Percentiles rank a stretch among this genome's conserved stretches.
phyloP scores from a whole-genome alignment of 768 basidiomycete species.

The Sporobolomyces phaffii region DNA sequence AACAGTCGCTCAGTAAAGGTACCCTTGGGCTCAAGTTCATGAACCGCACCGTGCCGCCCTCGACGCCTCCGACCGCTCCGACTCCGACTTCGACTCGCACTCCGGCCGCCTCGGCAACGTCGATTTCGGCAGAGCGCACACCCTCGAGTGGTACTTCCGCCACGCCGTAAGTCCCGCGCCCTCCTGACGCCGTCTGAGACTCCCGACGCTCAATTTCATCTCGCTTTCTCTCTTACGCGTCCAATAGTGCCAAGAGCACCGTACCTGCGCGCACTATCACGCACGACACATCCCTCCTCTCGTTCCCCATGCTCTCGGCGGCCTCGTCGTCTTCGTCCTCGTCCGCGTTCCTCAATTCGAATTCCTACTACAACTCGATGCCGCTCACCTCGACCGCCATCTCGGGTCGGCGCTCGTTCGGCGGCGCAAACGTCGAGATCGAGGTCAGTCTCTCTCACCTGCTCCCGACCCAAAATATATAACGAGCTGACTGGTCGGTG shows the following conservation, averaged over 20 bases:
- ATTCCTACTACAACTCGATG: constrained; percentile 27
- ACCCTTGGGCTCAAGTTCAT: constrained; percentile 37
- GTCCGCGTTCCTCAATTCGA: not conserved
- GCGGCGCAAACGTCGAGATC: constrained; percentile 35
- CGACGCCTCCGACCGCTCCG: not conserved
- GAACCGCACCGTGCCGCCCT: not conserved
- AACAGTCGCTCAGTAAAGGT: constrained; percentile 19
- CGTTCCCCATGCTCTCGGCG: constrained; percentile 26
- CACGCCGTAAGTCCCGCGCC: too few relatives aligned
- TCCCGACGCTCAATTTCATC: too few relatives aligned
- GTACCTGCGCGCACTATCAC: too few relatives aligned
- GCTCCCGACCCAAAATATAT: too few relatives aligned
- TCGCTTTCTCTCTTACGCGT: too few relatives aligned
- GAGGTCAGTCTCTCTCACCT: constrained; percentile 15
- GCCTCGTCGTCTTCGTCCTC: not conserved
- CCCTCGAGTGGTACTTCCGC: not conserved
- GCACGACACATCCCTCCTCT: constrained; percentile 33
- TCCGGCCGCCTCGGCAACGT: not conserved
- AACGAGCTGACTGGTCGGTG: too few relatives aligned
- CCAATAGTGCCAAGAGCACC: too few relatives aligned
- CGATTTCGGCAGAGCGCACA: not conserved
- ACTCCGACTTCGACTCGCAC: not conserved
- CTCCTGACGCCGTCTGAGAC: too few relatives aligned
- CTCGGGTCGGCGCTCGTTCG: constrained; percentile 27
- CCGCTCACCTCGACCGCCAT: constrained; percentile 26